Conservation (phyloP, 1,284 basidiomycete genomes). For the Naganishia albida region DNA sequence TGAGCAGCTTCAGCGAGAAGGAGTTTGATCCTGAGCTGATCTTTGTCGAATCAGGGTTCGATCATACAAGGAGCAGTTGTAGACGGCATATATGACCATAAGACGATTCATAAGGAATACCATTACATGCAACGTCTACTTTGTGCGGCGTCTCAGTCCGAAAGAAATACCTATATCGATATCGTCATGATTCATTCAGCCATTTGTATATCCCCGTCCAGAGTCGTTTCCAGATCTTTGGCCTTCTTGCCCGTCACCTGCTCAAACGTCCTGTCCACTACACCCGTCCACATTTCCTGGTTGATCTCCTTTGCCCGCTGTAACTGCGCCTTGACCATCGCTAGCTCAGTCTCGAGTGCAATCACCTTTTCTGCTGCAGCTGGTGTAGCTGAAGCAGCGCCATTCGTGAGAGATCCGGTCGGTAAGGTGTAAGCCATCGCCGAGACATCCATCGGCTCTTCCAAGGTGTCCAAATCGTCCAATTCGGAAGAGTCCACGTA, state of each 20-base stretch:
- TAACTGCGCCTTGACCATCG: conserved; percentile 65
- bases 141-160: no score
- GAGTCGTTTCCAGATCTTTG: background rate
- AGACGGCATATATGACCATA: background rate
- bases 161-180: no score
- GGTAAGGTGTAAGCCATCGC: conserved; percentile 11
- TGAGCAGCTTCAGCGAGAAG: conserved; percentile 37
- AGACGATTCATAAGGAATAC: background rate
- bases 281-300: conserved; percentile 83
- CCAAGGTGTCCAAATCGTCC: conserved; percentile 32
- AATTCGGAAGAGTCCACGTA: conserved; percentile 10
- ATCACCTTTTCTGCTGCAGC: conserved; percentile 50
- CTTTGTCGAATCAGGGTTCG: background rate
- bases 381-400: background rate
- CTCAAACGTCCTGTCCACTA: conserved; percentile 51
- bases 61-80: conserved; percentile 21
- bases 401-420: background rate
- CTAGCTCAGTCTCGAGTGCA: conserved; percentile 71
- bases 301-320: conserved; percentile 80
- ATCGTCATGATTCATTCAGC: background rate
- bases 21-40: background rate
- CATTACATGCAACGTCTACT: no score
- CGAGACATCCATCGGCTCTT: background rate
- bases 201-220: conserved; percentile 22
- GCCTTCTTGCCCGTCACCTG: conserved; percentile 4